Conservation (phyloP, 2,329 filamentous ascomycete species). For the Camptophora hylomeconis region DNA sequence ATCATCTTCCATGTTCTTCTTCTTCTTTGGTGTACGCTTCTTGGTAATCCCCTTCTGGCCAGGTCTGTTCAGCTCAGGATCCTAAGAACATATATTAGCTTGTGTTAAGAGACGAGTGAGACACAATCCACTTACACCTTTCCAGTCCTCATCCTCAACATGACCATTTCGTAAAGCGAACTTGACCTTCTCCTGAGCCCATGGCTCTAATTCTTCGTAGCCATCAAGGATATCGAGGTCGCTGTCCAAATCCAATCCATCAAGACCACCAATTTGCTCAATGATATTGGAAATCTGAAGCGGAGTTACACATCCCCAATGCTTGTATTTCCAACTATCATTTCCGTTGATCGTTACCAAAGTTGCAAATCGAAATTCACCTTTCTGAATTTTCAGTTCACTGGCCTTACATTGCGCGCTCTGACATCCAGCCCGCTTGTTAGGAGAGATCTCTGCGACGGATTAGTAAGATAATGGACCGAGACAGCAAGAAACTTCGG, state of each 20-base stretch:
- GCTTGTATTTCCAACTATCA: slow-evolving; percentile 63
- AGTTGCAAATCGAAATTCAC: slow-evolving; percentile 62
- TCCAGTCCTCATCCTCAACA: slow-evolving; percentile 77
- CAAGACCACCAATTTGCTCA: slow-evolving; percentile 37
- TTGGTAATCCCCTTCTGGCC: slow-evolving; percentile 56
- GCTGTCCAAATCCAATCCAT: slow-evolving; percentile 24
- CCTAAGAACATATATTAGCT: slow-evolving; percentile 35
- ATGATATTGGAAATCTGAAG: slow-evolving; percentile 55
- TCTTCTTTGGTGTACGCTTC: slow-evolving; percentile 24
- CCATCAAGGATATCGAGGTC: slow-evolving; percentile 50
- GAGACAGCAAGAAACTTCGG: no score
- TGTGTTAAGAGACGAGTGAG: slow-evolving; percentile 1
- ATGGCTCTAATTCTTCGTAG: slow-evolving; percentile 60
- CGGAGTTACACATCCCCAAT: slow-evolving; percentile 89
- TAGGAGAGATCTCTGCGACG: no score
- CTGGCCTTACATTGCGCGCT: slow-evolving; percentile 60
- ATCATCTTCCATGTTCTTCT: slow-evolving; percentile 21
- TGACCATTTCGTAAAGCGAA: slow-evolving; percentile 63
- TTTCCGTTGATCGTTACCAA: slow-evolving; percentile 52
- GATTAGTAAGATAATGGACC: no score
- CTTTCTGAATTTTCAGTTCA: slow-evolving; percentile 61
- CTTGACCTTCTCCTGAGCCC: slow-evolving; percentile 60
- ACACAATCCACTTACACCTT: slow-evolving; percentile 51
- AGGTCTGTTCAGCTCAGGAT: slow-evolving; percentile 58
- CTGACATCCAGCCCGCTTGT: slow-evolving; percentile 66